A percentile compares a stretch with the other conserved stretches of the same genome.
Conservation (phyloP, 805 yeast species). For the Candida succiphila region DNA sequence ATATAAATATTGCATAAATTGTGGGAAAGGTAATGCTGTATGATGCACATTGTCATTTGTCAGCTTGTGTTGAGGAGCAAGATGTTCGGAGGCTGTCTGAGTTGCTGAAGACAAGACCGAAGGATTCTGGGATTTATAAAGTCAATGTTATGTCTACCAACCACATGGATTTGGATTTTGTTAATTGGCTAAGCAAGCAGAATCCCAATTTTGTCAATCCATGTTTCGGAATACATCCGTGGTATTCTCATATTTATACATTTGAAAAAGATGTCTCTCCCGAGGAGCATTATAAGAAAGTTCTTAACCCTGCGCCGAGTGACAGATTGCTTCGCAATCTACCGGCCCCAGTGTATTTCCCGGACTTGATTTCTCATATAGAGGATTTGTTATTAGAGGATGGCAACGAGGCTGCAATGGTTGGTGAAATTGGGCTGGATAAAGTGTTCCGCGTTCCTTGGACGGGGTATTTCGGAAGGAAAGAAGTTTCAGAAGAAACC, state of each 20-base stretch:
- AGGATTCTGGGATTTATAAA: no score
- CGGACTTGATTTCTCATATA: constrained; percentile 24
- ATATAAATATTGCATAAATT: no score
- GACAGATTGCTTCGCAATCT: constrained; percentile 31
- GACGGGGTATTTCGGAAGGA: constrained; percentile 39
- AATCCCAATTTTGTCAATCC: constrained; percentile 23
- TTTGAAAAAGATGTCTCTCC: constrained; percentile 23
- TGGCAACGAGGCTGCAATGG: constrained; percentile 22
- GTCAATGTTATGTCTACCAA: constrained; percentile 44
- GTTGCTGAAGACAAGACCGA: no score
- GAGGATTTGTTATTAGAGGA: constrained; percentile 17
- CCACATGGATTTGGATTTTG: constrained; percentile 24
- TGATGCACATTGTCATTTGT: constrained; percentile 33
- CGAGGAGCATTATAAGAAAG: constrained; percentile 42
- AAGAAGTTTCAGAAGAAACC: constrained; percentile 3
- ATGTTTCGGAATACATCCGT: constrained; percentile 80
- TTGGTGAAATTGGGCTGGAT: constrained; percentile 94
- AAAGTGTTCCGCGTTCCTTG: constrained; percentile 60
- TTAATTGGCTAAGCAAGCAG: constrained; percentile 9
- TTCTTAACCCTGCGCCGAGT: constrained; percentile 35
- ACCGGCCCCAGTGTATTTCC: constrained; percentile 51
- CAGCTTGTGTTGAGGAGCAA: no score
- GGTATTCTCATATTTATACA: constrained; percentile 69
- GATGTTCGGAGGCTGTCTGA: no score
- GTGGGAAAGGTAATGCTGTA: no score